Conservation (phyloP, 2,329 filamentous ascomycete species). For the Fusarium multiceps region DNA sequence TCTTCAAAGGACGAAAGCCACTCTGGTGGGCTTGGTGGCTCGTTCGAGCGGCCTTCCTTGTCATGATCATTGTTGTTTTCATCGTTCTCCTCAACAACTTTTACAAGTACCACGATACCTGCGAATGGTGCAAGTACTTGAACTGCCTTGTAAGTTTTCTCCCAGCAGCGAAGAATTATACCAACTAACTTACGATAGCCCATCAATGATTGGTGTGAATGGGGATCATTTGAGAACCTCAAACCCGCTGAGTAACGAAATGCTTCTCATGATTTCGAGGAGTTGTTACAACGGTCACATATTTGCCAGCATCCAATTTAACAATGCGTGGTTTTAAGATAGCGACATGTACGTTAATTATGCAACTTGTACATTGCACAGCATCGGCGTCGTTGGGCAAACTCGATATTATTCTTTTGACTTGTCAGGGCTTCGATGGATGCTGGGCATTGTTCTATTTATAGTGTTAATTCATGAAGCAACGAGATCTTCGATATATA, state of each 20-base stretch:
- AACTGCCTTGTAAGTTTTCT: slow-evolving; percentile 83
- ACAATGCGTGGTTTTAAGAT: slow-evolving; percentile 12
- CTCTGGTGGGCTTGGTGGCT: slow-evolving; percentile 99
- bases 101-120: slow-evolving; percentile 77
- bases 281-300: neutral
- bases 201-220: slow-evolving; percentile 75
- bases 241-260: neutral
- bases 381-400: slow-evolving; percentile 50
- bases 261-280: neutral
- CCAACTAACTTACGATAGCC: slow-evolving; percentile 57
- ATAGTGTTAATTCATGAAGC: slow-evolving; percentile 32
- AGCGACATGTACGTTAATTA: slow-evolving; percentile 22
- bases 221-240: slow-evolving; percentile 52
- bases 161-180: neutral
- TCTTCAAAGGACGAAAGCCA: slow-evolving; percentile 92
- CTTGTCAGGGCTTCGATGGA: neutral
- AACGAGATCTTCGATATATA: slow-evolving; percentile 18
- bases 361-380: slow-evolving; percentile 45
- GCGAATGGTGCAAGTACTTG: slow-evolving; percentile 94
- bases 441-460: slow-evolving; percentile 11
- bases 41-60: slow-evolving; percentile 79
- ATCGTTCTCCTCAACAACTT: slow-evolving; percentile 91
- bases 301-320: neutral
- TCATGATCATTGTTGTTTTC: slow-evolving; percentile 86
- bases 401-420: slow-evolving; percentile 15